These are phyloP conservation scores for Tricholoma bakamatsutake DNA, from an alignment of 768 basidiomycete genomes.

Conservation along the genomic window DNA sequence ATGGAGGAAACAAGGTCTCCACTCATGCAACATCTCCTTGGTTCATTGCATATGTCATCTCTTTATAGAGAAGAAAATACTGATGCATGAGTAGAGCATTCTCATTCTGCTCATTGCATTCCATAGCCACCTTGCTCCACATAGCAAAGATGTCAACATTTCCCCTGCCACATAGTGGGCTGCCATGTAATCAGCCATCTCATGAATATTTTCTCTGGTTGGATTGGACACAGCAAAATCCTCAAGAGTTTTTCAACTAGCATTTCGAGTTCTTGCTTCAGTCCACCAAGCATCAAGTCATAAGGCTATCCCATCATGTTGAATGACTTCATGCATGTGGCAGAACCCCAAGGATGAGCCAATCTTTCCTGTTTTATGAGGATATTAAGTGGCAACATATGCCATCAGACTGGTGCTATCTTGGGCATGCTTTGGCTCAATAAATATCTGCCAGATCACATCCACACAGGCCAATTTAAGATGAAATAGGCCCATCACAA, in stretches of 20 bases:
- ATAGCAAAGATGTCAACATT: slow-evolving; percentile 2
- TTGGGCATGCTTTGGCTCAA: too few species aligned
- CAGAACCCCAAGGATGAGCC: slow-evolving; percentile 26
- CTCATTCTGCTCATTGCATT: slow-evolving; percentile 25
- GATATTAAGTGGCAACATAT: slow-evolving; percentile 16
- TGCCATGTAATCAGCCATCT: slow-evolving; percentile 18
- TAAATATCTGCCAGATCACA: too few species aligned
- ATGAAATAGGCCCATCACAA: too few species aligned
- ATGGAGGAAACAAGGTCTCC: slow-evolving; percentile 7
- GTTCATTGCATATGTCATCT: slow-evolving; percentile 22
- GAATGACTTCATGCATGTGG: slow-evolving; percentile 29
- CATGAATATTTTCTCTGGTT: slow-evolving; percentile 12
- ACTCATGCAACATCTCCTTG: slow-evolving; percentile 8
- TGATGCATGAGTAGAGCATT: slow-evolving; percentile 27
- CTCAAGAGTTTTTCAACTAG: slow-evolving; percentile 11
- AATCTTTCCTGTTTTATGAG: slow-evolving; percentile 26
- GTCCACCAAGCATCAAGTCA: slow-evolving; percentile 26
- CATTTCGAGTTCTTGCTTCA: slow-evolving; percentile 3
- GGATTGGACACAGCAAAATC: slow-evolving; percentile 25
- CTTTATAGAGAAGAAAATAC: slow-evolving; percentile 33
- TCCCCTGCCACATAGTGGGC: slow-evolving; percentile 12
- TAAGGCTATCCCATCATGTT: slow-evolving; percentile 18
- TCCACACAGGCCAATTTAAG: too few species aligned
- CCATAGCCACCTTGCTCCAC: neutral
- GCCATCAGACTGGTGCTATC: slow-evolving; percentile 3